Evolutionary conservation across 1,284 basidiomycete species (phyloP).

Genomic region (Rhodotorula mucilaginosa): DNA sequence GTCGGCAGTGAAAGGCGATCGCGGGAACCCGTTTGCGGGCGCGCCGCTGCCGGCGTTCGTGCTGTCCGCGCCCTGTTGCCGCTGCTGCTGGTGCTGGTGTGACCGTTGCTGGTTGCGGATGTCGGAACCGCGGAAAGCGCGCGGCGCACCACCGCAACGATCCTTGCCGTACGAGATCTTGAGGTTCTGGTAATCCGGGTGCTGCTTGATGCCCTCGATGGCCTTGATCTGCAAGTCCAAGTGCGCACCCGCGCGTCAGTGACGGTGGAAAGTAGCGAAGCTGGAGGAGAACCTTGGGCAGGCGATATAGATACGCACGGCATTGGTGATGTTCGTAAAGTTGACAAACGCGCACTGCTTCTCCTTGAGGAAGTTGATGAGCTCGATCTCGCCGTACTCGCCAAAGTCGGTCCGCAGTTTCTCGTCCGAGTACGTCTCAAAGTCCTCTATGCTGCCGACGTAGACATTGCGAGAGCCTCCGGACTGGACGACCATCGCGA

Average conservation of each 20-base stretch:
- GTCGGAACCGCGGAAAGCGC: conserved; percentile 34
- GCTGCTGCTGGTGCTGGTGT: background rate
- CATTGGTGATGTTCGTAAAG: conserved; percentile 82
- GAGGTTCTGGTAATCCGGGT: conserved; percentile 43
- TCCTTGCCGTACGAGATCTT: conserved; percentile 80
- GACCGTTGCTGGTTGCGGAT: conserved; percentile 27
- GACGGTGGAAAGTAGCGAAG: too few relatives aligned
- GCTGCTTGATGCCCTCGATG: conserved; percentile 81
- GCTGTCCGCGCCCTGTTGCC: background rate
- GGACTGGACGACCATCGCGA: conserved; percentile 79
- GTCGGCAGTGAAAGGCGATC: conserved; percentile 20
- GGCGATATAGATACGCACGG: conserved; percentile 45
- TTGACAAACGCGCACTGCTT: conserved; percentile 97
- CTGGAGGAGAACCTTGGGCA: background rate
- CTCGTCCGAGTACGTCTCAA: conserved; percentile 79
- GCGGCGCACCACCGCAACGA: conserved; percentile 63
- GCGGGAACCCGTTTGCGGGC: conserved; percentile 14
- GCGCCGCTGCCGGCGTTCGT: background rate
- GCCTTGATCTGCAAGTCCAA: conserved; percentile 66
- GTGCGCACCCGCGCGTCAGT: background rate
- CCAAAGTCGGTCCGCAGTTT: conserved; percentile 82
- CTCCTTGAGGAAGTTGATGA: conserved; percentile 90
- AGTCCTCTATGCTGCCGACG: conserved; percentile 73
- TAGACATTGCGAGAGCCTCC: conserved; percentile 94
- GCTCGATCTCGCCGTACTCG: conserved; percentile 89